These are phyloP conservation scores for Coemansia sp. DNA, from an alignment of 192 early-diverging fungal species.

Conservation along the genomic window DNA sequence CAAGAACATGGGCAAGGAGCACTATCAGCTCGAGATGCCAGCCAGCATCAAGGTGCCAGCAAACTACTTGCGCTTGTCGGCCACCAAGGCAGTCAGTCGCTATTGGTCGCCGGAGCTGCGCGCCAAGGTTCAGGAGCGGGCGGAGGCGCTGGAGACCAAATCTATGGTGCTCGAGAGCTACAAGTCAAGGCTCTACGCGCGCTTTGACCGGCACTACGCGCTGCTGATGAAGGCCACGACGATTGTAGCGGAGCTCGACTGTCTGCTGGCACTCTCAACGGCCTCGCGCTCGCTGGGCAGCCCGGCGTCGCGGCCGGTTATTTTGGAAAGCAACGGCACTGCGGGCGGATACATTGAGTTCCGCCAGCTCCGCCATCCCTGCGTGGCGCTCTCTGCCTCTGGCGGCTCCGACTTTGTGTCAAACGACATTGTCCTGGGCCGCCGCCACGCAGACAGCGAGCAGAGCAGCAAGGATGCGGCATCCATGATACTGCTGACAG, in stretches of 20 bases:
- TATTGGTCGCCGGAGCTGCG: slow-evolving; percentile 77
- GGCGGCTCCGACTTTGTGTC: slow-evolving; percentile 80
- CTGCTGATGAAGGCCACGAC: slow-evolving; percentile 68
- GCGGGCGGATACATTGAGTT: slow-evolving; percentile 72
- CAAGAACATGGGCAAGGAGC: slow-evolving; percentile 93
- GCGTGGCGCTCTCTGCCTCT: slow-evolving; percentile 53
- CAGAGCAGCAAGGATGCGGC: slow-evolving; percentile 45
- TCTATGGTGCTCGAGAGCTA: slow-evolving; percentile 72
- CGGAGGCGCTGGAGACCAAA: slow-evolving; percentile 80
- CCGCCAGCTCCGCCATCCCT: slow-evolving; percentile 91
- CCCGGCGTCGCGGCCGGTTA: slow-evolving; percentile 81
- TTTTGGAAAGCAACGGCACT: slow-evolving; percentile 55
- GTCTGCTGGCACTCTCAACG: slow-evolving; percentile 70
- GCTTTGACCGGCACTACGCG: slow-evolving; percentile 79
- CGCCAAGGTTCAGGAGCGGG: slow-evolving; percentile 62
- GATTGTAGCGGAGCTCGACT: slow-evolving; percentile 82
- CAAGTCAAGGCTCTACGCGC: slow-evolving; percentile 67
- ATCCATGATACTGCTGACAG: slow-evolving; percentile 85
- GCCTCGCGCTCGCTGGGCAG: slow-evolving; percentile 65
- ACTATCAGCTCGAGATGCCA: slow-evolving; percentile 90
- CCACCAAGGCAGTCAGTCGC: slow-evolving; percentile 75
- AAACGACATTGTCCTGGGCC: slow-evolving; percentile 85
- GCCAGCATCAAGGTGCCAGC: slow-evolving; percentile 67
- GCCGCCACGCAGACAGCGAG: background rate
- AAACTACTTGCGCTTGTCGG: slow-evolving; percentile 72